A percentile compares a stretch with the other conserved stretches of the same genome.
Conservation (phyloP, 495 filamentous ascomycete genomes). For the Penicillium parvum region DNA sequence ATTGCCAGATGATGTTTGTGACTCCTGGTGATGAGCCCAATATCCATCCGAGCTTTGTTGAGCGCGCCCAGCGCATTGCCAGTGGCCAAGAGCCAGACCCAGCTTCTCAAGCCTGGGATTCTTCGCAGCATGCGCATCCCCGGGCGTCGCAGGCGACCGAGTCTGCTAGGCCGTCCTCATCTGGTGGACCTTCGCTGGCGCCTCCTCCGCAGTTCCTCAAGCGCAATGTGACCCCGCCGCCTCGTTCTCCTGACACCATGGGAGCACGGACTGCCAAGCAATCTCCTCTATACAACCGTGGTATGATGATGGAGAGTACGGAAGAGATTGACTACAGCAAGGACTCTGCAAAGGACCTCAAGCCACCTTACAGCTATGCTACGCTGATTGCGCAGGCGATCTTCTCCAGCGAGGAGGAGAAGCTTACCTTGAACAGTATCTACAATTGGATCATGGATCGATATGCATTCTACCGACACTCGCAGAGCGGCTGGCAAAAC, state of each 20-base stretch:
- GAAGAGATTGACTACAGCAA: slow-evolving; percentile 81
- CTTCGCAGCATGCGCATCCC: slow-evolving; percentile 39
- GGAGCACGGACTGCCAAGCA: slow-evolving; percentile 51
- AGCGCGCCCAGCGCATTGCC: slow-evolving; percentile 44
- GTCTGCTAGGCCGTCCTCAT: slow-evolving; percentile 22
- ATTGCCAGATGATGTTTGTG: slow-evolving; percentile 97
- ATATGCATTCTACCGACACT: slow-evolving; percentile 87
- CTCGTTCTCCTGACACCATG: slow-evolving; percentile 42
- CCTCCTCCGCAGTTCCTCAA: slow-evolving; percentile 66
- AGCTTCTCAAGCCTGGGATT: slow-evolving; percentile 29
- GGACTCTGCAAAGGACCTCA: slow-evolving; percentile 79
- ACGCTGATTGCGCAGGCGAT: slow-evolving; percentile 96
- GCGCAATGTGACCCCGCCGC: slow-evolving; percentile 64
- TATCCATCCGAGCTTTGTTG: slow-evolving; percentile 54
- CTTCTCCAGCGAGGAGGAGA: slow-evolving; percentile 74
- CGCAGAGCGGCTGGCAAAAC: slow-evolving; percentile 91
- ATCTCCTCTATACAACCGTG: slow-evolving; percentile 57
- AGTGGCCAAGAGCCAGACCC: slow-evolving; percentile 40
- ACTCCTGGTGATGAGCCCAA: slow-evolving; percentile 61
- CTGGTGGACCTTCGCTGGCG: slow-evolving; percentile 54
- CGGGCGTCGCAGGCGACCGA: slow-evolving; percentile 29
- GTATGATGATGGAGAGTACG: slow-evolving; percentile 67
- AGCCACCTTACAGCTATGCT: slow-evolving; percentile 95
- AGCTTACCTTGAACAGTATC: slow-evolving; percentile 82
- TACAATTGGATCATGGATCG: slow-evolving; percentile 85